Percentiles rank a stretch among this genome's conserved stretches.
Conservation (phyloP, 306 rosid species). For the Medicago arabica region DNA sequence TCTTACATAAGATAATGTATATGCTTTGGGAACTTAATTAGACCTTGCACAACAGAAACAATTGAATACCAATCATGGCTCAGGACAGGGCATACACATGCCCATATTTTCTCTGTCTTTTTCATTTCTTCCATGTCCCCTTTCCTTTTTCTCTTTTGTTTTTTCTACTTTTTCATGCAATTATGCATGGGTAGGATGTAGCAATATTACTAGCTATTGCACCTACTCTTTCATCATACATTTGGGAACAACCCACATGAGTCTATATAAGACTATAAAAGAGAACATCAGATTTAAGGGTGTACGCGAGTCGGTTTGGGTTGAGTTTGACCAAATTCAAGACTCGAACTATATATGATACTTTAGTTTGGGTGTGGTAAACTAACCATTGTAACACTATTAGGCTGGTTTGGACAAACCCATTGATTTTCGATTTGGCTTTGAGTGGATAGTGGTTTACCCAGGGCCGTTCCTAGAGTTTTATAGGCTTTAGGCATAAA, state of each 20-base stretch:
- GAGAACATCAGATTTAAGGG: too few relatives aligned
- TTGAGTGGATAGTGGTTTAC: too few relatives aligned
- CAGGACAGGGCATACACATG: conserved; percentile 35
- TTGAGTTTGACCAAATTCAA: too few relatives aligned
- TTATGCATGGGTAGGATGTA: conserved; percentile 8
- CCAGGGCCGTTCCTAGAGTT: too few relatives aligned
- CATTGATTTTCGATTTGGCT: too few relatives aligned
- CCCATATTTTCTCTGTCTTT: conserved; percentile 35
- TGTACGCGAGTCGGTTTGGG: too few relatives aligned
- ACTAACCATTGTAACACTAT: too few relatives aligned
- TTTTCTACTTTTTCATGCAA: conserved; percentile 32
- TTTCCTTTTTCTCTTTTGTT: conserved; percentile 15
- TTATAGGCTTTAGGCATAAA: too few relatives aligned
- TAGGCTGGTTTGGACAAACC: too few relatives aligned
- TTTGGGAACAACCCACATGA: conserved; percentile 20
- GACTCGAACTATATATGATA: too few relatives aligned
- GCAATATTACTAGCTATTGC: conserved; percentile 37
- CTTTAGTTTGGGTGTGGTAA: too few relatives aligned
- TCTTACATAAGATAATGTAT: conserved; percentile 26
- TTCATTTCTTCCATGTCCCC: neutral
- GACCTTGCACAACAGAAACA: conserved; percentile 13
- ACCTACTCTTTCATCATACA: conserved; percentile 34
- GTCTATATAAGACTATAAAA: neutral
- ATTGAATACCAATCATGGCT: conserved; percentile 35
- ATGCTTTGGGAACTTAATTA: conserved; percentile 31